Evolutionary conservation across 2,329 filamentous ascomycete species (phyloP).

Genomic region (Apiospora saccharicola): DNA sequence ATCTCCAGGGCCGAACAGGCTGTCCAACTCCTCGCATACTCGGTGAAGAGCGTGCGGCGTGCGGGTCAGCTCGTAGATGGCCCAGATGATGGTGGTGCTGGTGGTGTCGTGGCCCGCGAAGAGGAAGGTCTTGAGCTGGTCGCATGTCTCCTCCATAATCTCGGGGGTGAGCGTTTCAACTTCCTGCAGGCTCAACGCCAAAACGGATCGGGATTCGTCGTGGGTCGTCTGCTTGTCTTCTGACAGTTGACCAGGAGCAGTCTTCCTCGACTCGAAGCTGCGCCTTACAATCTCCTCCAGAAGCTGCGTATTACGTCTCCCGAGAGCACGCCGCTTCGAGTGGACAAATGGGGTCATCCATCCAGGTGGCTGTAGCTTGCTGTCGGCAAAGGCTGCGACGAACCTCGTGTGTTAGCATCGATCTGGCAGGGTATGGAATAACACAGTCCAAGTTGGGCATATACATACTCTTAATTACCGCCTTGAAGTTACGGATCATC

Average conservation of each 20-base stretch:
- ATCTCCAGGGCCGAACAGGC: neutral
- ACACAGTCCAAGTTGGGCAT: neutral
- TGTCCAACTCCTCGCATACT: too few species aligned
- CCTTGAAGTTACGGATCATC: slow-evolving; percentile 27
- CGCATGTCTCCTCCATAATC: too few species aligned
- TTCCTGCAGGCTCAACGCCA: too few species aligned
- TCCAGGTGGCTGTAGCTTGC: slow-evolving; percentile 28
- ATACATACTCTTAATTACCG: neutral
- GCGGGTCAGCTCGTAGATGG: too few species aligned
- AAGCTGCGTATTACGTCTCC: slow-evolving; percentile 32
- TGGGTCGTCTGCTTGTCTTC: neutral
- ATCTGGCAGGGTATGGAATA: too few species aligned
- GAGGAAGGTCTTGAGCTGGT: too few species aligned
- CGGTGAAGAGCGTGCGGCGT: too few species aligned
- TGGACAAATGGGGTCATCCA: slow-evolving; percentile 28
- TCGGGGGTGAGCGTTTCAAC: too few species aligned
- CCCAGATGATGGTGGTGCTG: too few species aligned
- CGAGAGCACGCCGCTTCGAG: slow-evolving; percentile 27
- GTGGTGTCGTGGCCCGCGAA: too few species aligned
- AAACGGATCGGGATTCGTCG: neutral
- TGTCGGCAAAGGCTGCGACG: slow-evolving; percentile 32
- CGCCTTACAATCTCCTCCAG: slow-evolving; percentile 35
- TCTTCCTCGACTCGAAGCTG: neutral
- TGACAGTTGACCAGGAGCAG: too few species aligned
- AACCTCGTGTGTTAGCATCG: neutral